Percentiles rank a stretch among this genome's conserved stretches.
Evolutionary conservation across 2,329 filamentous ascomycete genomes (phyloP).

Genomic region (Trichophyton rubrum): DNA sequence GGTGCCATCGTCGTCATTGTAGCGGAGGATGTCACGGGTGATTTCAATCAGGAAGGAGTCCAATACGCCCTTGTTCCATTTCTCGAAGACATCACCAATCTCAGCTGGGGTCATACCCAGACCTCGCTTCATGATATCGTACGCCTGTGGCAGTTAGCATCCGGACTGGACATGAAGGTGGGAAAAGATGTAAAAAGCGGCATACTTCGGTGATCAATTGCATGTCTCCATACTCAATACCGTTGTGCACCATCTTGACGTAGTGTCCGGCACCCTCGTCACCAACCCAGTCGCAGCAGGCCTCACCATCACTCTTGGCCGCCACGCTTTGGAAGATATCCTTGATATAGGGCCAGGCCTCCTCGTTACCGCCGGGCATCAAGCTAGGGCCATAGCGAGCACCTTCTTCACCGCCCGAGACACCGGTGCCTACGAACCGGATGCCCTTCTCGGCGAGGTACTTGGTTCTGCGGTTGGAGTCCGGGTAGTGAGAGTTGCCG

Average conservation of each 20-base stretch:
- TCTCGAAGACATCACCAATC: conserved; percentile 83
- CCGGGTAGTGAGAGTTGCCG: conserved; percentile 98
- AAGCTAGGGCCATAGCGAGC: conserved; percentile 92
- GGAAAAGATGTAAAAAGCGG: background rate
- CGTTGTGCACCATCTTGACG: conserved; percentile 99
- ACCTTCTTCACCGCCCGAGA: conserved; percentile 98
- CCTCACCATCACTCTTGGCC: conserved; percentile 92
- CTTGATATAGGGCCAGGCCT: conserved; percentile 96
- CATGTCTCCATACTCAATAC: conserved; percentile 99
- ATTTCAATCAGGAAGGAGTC: conserved; percentile 99
- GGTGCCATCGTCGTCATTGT: conserved; percentile 84
- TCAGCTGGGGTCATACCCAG: conserved; percentile 81
- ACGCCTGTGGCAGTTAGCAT: conserved; percentile 51
- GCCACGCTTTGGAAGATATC: conserved; percentile 97
- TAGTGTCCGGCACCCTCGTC: conserved; percentile 99
- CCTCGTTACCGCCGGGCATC: conserved; percentile 98
- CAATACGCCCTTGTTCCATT: conserved; percentile 98
- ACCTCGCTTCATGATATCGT: conserved; percentile 99
- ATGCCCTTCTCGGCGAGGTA: conserved; percentile 81
- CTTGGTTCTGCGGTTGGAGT: conserved; percentile 91
- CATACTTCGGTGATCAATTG: conserved; percentile 96
- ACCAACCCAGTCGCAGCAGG: conserved; percentile 99
- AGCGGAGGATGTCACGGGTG: conserved; percentile 96
- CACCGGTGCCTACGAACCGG: conserved; percentile 90
- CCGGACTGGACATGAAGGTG: no score